Evolutionary conservation across 73 alveolate species (phyloP), one percentile per base, ranked within the genome.

Genomic region (Paramecium octaurelia): DNA sequence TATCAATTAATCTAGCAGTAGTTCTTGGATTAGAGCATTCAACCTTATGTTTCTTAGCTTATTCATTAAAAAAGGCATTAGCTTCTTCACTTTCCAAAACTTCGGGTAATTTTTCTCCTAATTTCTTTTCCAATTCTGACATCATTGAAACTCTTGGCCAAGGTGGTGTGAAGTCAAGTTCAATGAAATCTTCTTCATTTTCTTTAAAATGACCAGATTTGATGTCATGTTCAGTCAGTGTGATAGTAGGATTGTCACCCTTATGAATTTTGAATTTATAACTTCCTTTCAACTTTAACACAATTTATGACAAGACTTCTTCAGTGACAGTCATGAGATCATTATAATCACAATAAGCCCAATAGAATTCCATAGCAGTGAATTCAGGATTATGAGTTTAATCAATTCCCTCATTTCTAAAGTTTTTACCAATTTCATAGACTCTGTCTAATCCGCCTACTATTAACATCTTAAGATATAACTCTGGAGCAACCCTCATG

Each of bases 391-490:
- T 99, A 97, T 99, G 99, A 29, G 99, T 99, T 92, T 96, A 92
- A 93, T 99, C 99, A 85, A 99, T 99, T 34, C 99, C 98, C 92
- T 99, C 99, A 86, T 99, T 99, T 95, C 99, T 97, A 94, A 99
- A 99, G 93, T 98, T 97, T 90, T 98, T 97, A 42, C 99, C 99
- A 60, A 99, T 99, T 95, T 99, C 99, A 87, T 96, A 99, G 20
- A 99, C 99, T 89, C 99, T 95, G 85, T 99, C 99, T 93, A 99
- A 83, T 31, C 99, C 99, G 21, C 99, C 99, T 34, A 99, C 99
- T n/a, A 99, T 97, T 58, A 98, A 96, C 99, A 96, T 98, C 96
- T 99, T 99, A 58, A 99, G 88, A 94, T 99, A 99, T 75, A 99
- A 97, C 94, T 99, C 99, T 16, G 99, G 99, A 36, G 99, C 99